Evolutionary conservation across 75 land plant species (phyloP).

Genomic region (Selaginella moellendorffii): DNA sequence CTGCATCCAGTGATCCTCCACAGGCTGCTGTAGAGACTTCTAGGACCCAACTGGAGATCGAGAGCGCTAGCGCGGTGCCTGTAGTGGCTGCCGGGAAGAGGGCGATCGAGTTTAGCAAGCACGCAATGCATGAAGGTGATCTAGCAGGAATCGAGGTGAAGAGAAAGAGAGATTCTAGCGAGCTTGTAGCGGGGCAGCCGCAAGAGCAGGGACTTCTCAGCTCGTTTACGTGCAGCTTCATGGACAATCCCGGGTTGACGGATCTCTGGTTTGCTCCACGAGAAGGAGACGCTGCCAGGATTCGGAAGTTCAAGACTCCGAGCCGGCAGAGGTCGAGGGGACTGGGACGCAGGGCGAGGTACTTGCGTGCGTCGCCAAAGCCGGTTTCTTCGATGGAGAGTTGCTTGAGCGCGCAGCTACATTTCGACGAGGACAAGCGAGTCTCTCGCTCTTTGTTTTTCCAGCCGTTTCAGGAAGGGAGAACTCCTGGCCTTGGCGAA

Average conservation of each 20-base stretch:
- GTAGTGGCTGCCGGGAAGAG: background rate
- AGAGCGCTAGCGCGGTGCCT: no score
- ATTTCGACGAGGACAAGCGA: conserved; percentile 16
- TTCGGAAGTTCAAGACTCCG: background rate
- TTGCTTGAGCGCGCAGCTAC: conserved; percentile 43
- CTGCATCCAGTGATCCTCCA: background rate
- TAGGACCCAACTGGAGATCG: background rate
- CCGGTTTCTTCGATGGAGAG: conserved; percentile 52
- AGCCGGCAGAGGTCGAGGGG: conserved; percentile 13
- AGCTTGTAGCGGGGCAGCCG: background rate
- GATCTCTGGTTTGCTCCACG: background rate
- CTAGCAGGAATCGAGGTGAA: no score
- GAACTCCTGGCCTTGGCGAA: background rate
- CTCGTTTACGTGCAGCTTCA: background rate
- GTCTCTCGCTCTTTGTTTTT: conserved; percentile 22
- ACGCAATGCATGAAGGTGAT: no score
- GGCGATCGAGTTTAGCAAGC: background rate
- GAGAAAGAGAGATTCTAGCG: background rate
- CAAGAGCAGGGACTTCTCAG: no score
- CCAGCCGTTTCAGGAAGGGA: background rate
- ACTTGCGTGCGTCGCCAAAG: conserved; percentile 17
- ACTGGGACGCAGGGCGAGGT: conserved; percentile 12
- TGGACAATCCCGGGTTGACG: background rate
- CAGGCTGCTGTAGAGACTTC: background rate
- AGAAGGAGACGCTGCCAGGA: no score